phyloP scores from a whole-genome alignment of 306 rosid species.

The Sicyos baderoa region DNA sequence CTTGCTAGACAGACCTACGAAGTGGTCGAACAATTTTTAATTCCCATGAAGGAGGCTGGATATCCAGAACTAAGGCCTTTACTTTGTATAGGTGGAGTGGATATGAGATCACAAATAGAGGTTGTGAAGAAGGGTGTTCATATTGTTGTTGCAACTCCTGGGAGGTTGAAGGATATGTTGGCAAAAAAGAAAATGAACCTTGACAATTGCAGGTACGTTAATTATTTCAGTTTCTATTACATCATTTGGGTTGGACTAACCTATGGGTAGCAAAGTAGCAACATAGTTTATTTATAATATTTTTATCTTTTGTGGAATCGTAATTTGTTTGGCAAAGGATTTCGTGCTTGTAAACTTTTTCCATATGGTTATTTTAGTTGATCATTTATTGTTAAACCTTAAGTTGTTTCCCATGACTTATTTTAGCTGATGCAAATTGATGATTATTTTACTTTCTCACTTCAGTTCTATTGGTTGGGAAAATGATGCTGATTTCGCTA shows the following conservation, averaged over 20 bases:
- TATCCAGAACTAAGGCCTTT: slow-evolving; percentile 81
- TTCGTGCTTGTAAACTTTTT: neutral
- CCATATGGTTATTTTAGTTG: neutral
- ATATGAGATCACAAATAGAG: slow-evolving; percentile 76
- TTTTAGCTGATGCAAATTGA: neutral
- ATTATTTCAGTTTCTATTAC: neutral
- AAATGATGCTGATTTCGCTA: slow-evolving; percentile 14
- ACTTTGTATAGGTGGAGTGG: slow-evolving; percentile 94
- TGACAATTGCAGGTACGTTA: slow-evolving; percentile 54
- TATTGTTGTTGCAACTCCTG: slow-evolving; percentile 92
- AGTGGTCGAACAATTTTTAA: slow-evolving; percentile 66
- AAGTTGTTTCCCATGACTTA: neutral
- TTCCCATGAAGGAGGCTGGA: slow-evolving; percentile 77
- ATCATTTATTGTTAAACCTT: neutral
- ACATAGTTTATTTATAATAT: neutral
- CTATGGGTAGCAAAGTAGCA: neutral
- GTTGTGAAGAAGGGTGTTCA: slow-evolving; percentile 87
- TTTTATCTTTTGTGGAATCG: neutral
- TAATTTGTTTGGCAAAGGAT: neutral
- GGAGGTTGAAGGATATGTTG: slow-evolving; percentile 91
- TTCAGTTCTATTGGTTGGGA: neutral
- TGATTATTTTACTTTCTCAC: neutral
- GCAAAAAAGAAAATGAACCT: slow-evolving; percentile 92
- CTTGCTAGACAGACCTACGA: slow-evolving; percentile 92
- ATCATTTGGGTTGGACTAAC: neutral